Evolutionary conservation across 768 basidiomycete species (phyloP), one percentile per base, ranked within the genome.

Genomic region (Coprinellus micaceus): DNA sequence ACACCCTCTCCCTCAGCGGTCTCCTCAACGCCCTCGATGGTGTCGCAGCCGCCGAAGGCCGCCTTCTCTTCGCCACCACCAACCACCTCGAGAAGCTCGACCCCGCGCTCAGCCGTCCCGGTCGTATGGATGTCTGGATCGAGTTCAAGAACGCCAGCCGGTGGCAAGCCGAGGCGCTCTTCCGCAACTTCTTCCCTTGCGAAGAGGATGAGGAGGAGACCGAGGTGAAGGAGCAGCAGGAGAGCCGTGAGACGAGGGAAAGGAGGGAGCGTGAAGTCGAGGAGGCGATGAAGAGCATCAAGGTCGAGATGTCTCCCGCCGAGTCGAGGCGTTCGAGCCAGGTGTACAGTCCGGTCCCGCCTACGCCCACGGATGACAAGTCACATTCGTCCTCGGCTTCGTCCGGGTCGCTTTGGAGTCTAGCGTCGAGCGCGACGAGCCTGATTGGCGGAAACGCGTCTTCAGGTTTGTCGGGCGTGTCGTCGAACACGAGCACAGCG

Each of bases 1-100:
- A 92, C 63, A 92, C 90, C 0, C 75, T 94, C 45, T 89, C 82
- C 61, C 71, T 94, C 66, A 90, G 88, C 59, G 91, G 91, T 37
- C 66, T 94, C 64, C 72, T 94, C 52, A 94, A 94, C 62, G 89
- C 90, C 7, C 75, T 94, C 53, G 92, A 94, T 63, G 91, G 90
- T 46, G 90, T 93, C 28, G 88, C 88, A 2, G 90, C 91, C 17
- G 84, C 89, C 1, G 94, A 96, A 66, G 93, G 92, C 6, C 81
- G 94, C 7, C 79, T 96, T 21, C 77, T 96, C 30, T 94, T 95
- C 62, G 94, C 92, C 0, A 93, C 91, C 17, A 93, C 91, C 11
- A 95, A 95, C 69, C 93, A 95, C 65, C 76, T 94, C n/a, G 91
- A 94, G 63, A 83, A 88, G 30, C 81, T 96, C 1, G 94, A 96